Base-by-base conservation (phyloP, 225 moss, liverwort and hornwort genomes). In the Pseudoscleropodium purum region DNA sequence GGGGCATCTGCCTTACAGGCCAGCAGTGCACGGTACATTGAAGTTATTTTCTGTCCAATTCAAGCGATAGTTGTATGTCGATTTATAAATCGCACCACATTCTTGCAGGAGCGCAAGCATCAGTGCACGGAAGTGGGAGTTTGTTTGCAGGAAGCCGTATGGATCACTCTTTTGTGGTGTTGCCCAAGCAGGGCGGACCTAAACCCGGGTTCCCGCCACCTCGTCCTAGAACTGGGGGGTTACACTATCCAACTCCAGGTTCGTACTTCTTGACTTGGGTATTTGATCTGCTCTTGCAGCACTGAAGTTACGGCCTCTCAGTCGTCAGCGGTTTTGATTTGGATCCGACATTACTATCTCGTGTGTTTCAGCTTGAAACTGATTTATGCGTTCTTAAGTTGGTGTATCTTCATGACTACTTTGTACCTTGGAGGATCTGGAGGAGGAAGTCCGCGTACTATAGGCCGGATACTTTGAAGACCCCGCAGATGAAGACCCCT, bases 161-260 rank as follows among this genome's bases (percentile, higher is more conserved):
- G 97, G 99, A 99, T 92, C 95, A 97, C 59, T 99, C 99, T 69
- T 99, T 97, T 90, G 99, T 99, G 83, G 97, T 99, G 78, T 94
- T 99, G 81, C 95, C 97, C 29, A 99, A 97, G 94, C 93, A 96
- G 87, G 93, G 93, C 52, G 90, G 92, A 72, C 92, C 91, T 31
- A 88, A 95, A 82, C 90, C 92, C 74, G 95, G 87, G 86, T 96
- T 92, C 84, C 92, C 84, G 73, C 96, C 92, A 84, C 96, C 94
- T 92, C 94, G 91, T 89, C 97, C 90, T 91, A 91, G 94, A 89
- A 93, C 90, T 90, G 94, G 90, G 65, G 99, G 97, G 74, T 91
- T 99, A 89, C 95, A 95, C 66, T 97, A 97, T 70, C 99, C 99
- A 45, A 97, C 96, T 84, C 99, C 97, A 82, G 98, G 98, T 88